These are phyloP conservation scores for Centaurea solstitialis DNA, from an alignment of 129 eudicot genomes.

Conservation along the genomic window DNA sequence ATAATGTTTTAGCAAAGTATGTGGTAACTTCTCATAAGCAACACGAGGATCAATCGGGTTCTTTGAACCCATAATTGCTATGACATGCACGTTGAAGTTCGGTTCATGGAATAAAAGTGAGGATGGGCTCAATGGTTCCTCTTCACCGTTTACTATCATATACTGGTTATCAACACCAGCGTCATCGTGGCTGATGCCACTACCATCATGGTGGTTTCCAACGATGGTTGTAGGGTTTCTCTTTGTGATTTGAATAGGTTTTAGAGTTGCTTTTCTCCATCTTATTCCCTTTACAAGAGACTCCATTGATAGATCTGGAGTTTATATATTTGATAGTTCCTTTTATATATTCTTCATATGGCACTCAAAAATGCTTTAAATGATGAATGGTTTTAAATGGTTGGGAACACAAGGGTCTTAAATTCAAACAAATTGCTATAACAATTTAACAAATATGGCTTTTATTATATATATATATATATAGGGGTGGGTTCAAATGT, in stretches of 20 bases:
- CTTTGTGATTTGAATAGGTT: conserved; percentile 27
- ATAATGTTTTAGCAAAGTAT: conserved; percentile 59
- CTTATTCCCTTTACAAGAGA: conserved; percentile 5
- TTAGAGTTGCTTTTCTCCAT: conserved; percentile 33
- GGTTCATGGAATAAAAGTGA: conserved; percentile 50
- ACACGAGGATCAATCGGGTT: conserved; percentile 12
- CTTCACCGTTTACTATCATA: conserved; percentile 25
- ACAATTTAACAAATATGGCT: no score
- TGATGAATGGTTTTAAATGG: neutral
- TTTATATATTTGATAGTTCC: neutral
- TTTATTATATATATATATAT: no score
- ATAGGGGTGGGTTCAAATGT: no score
- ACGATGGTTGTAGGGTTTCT: neutral
- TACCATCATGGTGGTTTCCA: neutral
- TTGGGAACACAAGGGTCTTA: neutral
- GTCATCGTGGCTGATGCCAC: neutral
- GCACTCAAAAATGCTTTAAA: neutral
- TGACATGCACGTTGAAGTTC: conserved; percentile 43
- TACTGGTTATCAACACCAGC: neutral
- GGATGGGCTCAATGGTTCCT: conserved; percentile 50
- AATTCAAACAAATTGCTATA: neutral
- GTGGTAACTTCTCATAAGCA: conserved; percentile 29
- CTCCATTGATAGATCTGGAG: conserved; percentile 18
- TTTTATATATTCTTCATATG: conserved; percentile 1
- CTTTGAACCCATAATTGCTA: conserved; percentile 46